Conservation (phyloP, 192 early-diverging fungal species). For the Podochytrium sp. region DNA sequence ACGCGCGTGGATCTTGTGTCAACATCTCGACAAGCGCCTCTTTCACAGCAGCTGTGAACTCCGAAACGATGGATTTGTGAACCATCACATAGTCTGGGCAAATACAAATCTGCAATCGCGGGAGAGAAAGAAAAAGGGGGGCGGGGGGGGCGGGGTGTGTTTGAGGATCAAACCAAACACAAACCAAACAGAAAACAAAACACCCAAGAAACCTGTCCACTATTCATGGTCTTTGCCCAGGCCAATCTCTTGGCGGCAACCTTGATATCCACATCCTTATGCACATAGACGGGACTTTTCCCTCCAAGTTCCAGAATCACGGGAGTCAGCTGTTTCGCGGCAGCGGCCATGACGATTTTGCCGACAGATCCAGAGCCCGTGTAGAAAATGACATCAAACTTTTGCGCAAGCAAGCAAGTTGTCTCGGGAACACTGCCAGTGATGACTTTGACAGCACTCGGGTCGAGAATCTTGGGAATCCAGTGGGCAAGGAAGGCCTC, state of each 20-base stretch:
- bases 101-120: conserved; percentile 70
- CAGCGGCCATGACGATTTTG: conserved; percentile 80
- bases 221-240: conserved; percentile 85
- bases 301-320: conserved; percentile 94
- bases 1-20: conserved; percentile 43
- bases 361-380: conserved; percentile 85
- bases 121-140: neutral
- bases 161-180: neutral
- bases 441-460: conserved; percentile 63
- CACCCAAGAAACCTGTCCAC: conserved; percentile 77
- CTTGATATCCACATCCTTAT: conserved; percentile 57
- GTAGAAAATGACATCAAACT: conserved; percentile 92
- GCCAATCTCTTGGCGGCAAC: conserved; percentile 72
- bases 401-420: conserved; percentile 70
- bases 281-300: conserved; percentile 74
- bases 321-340: conserved; percentile 84
- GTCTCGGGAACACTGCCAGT: conserved; percentile 79
- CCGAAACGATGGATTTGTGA: conserved; percentile 57
- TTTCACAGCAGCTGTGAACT: conserved; percentile 62
- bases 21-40: conserved; percentile 34
- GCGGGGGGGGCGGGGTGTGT: neutral
- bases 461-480: conserved; percentile 80
- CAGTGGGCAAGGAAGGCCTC: conserved; percentile 65
- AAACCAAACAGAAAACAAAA: too few species aligned
- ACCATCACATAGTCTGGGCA: conserved; percentile 85